A percentile compares a stretch with the other conserved stretches of the same genome.
These are phyloP conservation scores for Angophora floribunda DNA, from an alignment of 345 rosid species.

Conservation along the genomic window DNA sequence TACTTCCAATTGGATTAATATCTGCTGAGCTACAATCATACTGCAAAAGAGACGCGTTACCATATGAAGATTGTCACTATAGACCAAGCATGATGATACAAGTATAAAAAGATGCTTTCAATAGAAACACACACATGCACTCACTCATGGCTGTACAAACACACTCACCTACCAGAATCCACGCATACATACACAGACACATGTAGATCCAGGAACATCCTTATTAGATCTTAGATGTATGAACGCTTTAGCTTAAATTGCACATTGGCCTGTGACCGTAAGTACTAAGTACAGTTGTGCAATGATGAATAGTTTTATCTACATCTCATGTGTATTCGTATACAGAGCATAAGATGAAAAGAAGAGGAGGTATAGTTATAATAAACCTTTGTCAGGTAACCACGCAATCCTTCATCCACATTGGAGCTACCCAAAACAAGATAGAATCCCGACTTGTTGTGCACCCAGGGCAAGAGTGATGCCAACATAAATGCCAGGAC, in stretches of 20 bases:
- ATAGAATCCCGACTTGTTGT: conserved; percentile 75
- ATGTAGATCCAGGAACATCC: not conserved
- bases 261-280: not conserved
- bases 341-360: not conserved
- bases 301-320: not conserved
- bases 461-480: conserved; percentile 96
- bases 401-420: conserved; percentile 90
- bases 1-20: conserved; percentile 94
- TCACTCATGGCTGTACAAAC: not conserved
- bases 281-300: not conserved
- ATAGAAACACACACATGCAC: not conserved
- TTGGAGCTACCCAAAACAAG: conserved; percentile 97
- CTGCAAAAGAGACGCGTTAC: conserved; percentile 24
- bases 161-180: not conserved
- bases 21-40: conserved; percentile 97
- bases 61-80: not conserved
- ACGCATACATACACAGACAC: not conserved
- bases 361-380: not conserved
- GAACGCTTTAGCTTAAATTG: not conserved
- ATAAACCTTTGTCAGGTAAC: conserved; percentile 84
- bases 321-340: not conserved
- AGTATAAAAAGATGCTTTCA: not conserved
- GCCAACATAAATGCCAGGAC: conserved; percentile 88
- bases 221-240: not conserved
- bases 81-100: not conserved